These are phyloP conservation scores for Fusarium tanahbumbuense DNA, from an alignment of 2,329 filamentous ascomycete species.

Conservation along the genomic window DNA sequence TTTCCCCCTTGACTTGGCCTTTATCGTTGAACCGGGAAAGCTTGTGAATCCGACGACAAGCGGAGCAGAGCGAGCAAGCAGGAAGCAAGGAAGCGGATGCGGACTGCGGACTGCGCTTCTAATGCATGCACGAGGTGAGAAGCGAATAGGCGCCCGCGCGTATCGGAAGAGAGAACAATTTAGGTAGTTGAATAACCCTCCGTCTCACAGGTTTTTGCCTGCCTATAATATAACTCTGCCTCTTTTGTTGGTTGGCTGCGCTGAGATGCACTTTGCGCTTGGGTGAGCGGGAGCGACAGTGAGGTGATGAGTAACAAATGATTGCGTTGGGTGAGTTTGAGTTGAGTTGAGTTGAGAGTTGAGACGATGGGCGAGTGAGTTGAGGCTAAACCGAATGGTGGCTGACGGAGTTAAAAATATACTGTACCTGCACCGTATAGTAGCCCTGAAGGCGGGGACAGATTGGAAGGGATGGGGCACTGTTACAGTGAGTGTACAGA, in stretches of 20 bases:
- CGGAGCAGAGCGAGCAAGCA: conserved; percentile 18
- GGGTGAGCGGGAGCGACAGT: neutral
- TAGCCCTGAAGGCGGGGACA: conserved; percentile 20
- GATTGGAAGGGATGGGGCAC: conserved; percentile 2
- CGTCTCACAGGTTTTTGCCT: conserved; percentile 3
- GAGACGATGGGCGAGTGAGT: neutral
- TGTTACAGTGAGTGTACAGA: conserved; percentile 13
- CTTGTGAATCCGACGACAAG: conserved; percentile 29
- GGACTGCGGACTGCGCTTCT: conserved; percentile 24
- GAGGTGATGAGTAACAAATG: neutral
- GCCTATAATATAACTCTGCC: neutral
- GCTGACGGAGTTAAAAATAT: conserved; percentile 40
- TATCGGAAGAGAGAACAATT: conserved; percentile 15
- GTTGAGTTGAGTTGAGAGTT: conserved; percentile 10
- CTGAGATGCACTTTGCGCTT: neutral
- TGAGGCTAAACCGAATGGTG: conserved; percentile 32
- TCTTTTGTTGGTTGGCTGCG: neutral
- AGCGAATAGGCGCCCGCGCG: conserved; percentile 36
- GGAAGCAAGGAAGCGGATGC: conserved; percentile 4
- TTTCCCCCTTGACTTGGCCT: neutral
- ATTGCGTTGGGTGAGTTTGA: conserved; percentile 18
- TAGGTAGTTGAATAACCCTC: neutral
- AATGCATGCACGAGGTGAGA: conserved; percentile 19
- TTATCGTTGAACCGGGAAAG: conserved; percentile 20
- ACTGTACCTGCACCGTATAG: conserved; percentile 32